Percentiles rank a stretch among this genome's conserved stretches.
These are phyloP conservation scores for Teratosphaeria zuluensis DNA, from an alignment of 2,329 filamentous ascomycete genomes.

Conservation along the genomic window DNA sequence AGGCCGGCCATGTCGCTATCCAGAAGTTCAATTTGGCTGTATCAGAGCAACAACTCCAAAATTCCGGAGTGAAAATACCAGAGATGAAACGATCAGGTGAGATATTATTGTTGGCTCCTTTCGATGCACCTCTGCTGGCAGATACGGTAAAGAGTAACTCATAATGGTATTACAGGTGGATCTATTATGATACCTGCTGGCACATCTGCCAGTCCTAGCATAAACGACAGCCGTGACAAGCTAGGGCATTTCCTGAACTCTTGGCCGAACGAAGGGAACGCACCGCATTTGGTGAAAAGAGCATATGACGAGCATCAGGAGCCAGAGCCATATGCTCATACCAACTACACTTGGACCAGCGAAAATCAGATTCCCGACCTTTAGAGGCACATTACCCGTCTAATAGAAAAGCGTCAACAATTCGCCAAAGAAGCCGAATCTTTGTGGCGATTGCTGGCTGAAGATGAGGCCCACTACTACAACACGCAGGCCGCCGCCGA, in stretches of 20 bases:
- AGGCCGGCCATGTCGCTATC: not conserved
- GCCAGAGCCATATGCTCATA: not conserved
- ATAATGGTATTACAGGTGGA: not conserved
- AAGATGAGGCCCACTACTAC: constrained; percentile 8
- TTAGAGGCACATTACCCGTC: not conserved
- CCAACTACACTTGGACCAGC: not conserved
- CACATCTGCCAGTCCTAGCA: not conserved
- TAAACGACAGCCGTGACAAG: not conserved
- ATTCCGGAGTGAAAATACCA: not conserved
- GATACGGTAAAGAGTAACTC: not conserved
- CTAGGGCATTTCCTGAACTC: not conserved
- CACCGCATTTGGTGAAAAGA: not conserved
- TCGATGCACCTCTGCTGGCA: too few relatives aligned
- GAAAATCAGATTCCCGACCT: not conserved
- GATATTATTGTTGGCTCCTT: not conserved
- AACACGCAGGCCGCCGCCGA: not conserved
- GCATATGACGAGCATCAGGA: not conserved
- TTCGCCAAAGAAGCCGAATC: constrained; percentile 9
- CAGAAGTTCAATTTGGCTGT: not conserved
- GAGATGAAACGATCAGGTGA: not conserved
- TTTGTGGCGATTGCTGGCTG: constrained; percentile 9
- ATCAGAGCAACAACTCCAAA: not conserved
- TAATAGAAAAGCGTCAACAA: constrained; percentile 3
- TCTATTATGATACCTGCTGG: not conserved
- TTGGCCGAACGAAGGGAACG: not conserved